Evolutionary conservation across 192 early-diverging fungal species (phyloP), one percentile per base, ranked within the genome.

Genomic region (Coemansia sp.): DNA sequence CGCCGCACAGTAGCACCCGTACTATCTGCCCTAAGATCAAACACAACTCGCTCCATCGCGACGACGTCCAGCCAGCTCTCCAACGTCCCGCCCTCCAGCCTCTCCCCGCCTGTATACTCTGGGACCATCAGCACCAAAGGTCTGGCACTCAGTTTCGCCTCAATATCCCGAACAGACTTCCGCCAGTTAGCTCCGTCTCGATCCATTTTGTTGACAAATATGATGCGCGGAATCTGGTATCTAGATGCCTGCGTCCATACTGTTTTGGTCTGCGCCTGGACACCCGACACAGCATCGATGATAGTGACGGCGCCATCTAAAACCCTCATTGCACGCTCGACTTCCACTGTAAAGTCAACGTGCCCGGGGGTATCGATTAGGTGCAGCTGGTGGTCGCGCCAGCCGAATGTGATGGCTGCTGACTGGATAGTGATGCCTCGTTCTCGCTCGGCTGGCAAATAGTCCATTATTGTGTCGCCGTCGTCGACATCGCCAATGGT

Each of bases 131-230:
- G 72, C 0, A 93, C 87, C 3, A 98, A 71, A 5, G 94, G 91
- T 8, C 75, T 62, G 4, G 87, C 84, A 27, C 88, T 76, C 5
- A 92, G 72, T 51, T 86, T 87, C 2, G 80, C 71, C 41, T 77
- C 66, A 32, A 93, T 86, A 17, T 90, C 89, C 11, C 32, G 41
- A 1, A 75, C 53, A 36, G 68, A 70, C 15, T 50, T 66, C 7
- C 41, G 27, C 71, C 66, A 85, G 51, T 53, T 53, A 0, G 81
- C 80, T 3, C 93, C 92, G 4, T 94, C 97, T 3, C 97, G 84
- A 71, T 98, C 97, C 91, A 98, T 92, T 69, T 98, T 98, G 84
- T 98, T 98, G n/a, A 97, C 87, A 86, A 93, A 95, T 1, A 90
- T 88, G 17, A 98, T 82, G 0, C 94, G 87, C 2, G 97, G 94